phyloP scores from a whole-genome alignment of 148 eudicot genomes.

The Vaccinium darrowii region DNA sequence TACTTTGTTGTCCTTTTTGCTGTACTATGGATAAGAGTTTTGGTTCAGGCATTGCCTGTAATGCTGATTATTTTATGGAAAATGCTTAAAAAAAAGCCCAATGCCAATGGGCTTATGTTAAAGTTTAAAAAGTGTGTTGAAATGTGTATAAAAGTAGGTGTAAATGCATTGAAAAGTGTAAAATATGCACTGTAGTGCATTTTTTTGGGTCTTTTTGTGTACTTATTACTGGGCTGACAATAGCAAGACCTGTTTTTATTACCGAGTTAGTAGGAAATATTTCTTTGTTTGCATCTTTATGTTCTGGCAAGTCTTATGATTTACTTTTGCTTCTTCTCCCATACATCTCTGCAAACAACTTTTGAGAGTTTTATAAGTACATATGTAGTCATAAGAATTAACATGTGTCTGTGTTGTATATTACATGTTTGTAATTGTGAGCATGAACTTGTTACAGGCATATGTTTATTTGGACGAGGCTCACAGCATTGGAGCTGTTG shows the following conservation, averaged over 20 bases:
- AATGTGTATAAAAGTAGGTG: too few relatives aligned
- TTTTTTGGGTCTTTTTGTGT: too few relatives aligned
- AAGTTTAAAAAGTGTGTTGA: too few relatives aligned
- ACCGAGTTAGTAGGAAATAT: background rate
- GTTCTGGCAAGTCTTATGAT: background rate
- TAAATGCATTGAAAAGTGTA: too few relatives aligned
- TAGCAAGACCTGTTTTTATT: background rate
- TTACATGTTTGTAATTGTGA: background rate
- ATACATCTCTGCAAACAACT: background rate
- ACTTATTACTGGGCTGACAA: too few relatives aligned
- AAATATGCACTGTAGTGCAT: too few relatives aligned
- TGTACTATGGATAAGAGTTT: too few relatives aligned
- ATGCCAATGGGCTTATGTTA: too few relatives aligned
- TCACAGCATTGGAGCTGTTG: constrained; percentile 97
- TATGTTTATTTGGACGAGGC: constrained; percentile 93
- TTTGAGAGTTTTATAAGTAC: background rate
- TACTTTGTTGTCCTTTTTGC: background rate
- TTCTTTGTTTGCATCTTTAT: background rate
- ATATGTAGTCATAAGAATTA: background rate
- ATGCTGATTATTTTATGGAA: background rate
- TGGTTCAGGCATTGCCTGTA: too few relatives aligned
- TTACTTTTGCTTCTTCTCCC: constrained; percentile 1
- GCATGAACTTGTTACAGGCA: constrained; percentile 44
- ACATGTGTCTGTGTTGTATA: background rate
- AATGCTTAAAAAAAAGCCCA: too few relatives aligned